phyloP scores from a whole-genome alignment of 2,329 filamentous ascomycete species.

The Dactylellina sp. region DNA sequence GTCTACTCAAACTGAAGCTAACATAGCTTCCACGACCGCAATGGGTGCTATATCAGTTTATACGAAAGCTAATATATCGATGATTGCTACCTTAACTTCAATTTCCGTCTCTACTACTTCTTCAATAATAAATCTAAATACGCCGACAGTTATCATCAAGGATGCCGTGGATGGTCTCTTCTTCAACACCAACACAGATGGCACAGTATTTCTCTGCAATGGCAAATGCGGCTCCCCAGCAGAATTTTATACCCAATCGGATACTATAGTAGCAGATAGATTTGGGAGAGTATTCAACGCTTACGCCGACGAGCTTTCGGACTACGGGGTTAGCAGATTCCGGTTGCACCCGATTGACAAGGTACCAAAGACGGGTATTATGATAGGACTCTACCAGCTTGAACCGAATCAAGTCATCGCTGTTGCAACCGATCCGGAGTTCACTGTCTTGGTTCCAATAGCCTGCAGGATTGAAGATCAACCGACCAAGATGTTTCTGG shows the following conservation, averaged over 20 bases:
- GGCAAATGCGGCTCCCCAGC: slow-evolving; percentile 36
- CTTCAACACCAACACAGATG: slow-evolving; percentile 42
- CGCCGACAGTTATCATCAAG: slow-evolving; percentile 29
- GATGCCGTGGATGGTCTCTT: slow-evolving; percentile 41
- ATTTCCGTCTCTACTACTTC: slow-evolving; percentile 1
- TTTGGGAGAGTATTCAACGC: slow-evolving; percentile 19
- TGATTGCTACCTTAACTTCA: slow-evolving; percentile 1
- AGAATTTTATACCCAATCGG: slow-evolving; percentile 37
- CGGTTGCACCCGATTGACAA: slow-evolving; percentile 24
- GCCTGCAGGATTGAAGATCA: slow-evolving; percentile 35
- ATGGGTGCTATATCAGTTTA: slow-evolving; percentile 4
- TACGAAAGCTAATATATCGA: slow-evolving; percentile 6
- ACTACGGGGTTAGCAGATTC: slow-evolving; percentile 42
- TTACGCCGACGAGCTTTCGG: slow-evolving; percentile 26
- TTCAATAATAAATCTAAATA: not conserved
- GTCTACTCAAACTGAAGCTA: not conserved
- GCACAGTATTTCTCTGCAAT: slow-evolving; percentile 45
- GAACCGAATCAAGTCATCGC: slow-evolving; percentile 27
- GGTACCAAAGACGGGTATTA: slow-evolving; percentile 30
- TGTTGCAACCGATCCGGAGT: slow-evolving; percentile 5
- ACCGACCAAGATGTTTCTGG: slow-evolving; percentile 41
- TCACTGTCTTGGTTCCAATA: slow-evolving; percentile 16
- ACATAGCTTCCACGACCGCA: not conserved
- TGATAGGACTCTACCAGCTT: slow-evolving; percentile 41
- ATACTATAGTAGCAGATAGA: slow-evolving; percentile 26